Percentiles rank a stretch among this genome's conserved stretches.
Conservation (phyloP, 1,139 yeast genomes). For the Yamadazyma atmosphaerica region DNA sequence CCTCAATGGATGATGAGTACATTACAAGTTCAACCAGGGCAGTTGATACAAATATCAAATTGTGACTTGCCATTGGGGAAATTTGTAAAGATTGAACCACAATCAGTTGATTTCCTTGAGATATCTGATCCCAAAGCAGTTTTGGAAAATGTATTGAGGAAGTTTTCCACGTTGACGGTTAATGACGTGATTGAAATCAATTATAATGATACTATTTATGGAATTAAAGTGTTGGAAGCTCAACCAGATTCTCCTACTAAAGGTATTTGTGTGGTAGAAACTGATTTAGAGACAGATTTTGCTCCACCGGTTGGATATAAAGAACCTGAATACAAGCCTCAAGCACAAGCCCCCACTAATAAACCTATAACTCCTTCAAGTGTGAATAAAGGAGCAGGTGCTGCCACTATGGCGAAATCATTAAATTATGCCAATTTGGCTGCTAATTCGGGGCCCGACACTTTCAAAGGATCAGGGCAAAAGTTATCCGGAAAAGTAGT, state of each 20-base stretch:
- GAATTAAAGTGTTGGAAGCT: constrained; percentile 82
- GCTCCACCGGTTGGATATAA: constrained; percentile 99
- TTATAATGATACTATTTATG: constrained; percentile 78
- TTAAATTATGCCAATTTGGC: constrained; percentile 68
- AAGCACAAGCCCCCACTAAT: constrained; percentile 30
- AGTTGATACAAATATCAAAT: constrained; percentile 68
- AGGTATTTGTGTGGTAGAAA: constrained; percentile 93
- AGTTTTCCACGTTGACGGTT: constrained; percentile 84
- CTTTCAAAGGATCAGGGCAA: constrained; percentile 67
- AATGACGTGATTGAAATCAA: constrained; percentile 83
- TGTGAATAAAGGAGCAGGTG: constrained; percentile 46
- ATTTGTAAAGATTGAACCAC: constrained; percentile 94
- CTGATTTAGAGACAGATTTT: constrained; percentile 95
- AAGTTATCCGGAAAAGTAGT: constrained; percentile 67
- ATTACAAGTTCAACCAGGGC: constrained; percentile 71
- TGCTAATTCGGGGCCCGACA: constrained; percentile 32
- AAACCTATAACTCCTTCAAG: constrained; percentile 36
- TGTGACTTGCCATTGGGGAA: constrained; percentile 84
- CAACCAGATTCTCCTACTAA: constrained; percentile 67
- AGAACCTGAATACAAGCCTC: constrained; percentile 68
- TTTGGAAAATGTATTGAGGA: constrained; percentile 84
- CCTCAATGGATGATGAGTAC: constrained; percentile 98
- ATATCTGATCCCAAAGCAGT: constrained; percentile 97
- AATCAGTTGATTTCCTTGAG: constrained; percentile 87
- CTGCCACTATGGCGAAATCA: constrained; percentile 79